Percentiles rank a stretch among this genome's conserved stretches.
phyloP scores from a whole-genome alignment of 352 stramenopile genomes.

The Pythium plurisporium region DNA sequence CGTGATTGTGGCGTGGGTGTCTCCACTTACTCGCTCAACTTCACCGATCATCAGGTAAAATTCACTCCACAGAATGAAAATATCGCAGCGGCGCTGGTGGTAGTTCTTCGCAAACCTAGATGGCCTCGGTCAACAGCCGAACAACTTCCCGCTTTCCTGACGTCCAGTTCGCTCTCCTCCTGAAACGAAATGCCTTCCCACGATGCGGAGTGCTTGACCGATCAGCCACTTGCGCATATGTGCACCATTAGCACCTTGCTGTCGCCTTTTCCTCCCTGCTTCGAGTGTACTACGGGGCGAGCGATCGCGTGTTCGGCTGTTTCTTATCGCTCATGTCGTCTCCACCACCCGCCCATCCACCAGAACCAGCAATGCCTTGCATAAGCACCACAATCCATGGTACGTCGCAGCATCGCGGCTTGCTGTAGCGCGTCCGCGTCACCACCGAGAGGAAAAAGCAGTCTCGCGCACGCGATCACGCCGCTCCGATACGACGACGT shows the following conservation, averaged over 20 bases:
- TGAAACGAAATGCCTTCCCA: not conserved
- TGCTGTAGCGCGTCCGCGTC: not conserved
- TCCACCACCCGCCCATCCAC: not conserved
- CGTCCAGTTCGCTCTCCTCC: not conserved
- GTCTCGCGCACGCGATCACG: not conserved
- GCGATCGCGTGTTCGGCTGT: not conserved
- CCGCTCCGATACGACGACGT: not conserved
- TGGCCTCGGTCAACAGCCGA: not conserved
- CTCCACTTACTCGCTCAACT: not conserved
- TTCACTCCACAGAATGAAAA: not conserved
- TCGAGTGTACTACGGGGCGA: not conserved
- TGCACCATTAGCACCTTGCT: not conserved
- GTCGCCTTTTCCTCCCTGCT: not conserved
- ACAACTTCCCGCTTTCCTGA: not conserved
- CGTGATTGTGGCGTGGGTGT: not conserved
- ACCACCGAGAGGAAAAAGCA: not conserved
- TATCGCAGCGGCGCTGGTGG: not conserved
- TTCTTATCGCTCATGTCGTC: not conserved
- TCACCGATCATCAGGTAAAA: not conserved
- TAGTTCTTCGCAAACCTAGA: not conserved
- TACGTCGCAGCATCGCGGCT: not conserved
- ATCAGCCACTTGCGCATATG: not conserved
- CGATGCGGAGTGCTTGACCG: not conserved
- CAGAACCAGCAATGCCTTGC: too few species aligned
- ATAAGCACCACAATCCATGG: too few species aligned